These are phyloP conservation scores for Helicocarpus griseus DNA, from an alignment of 2,329 filamentous ascomycete genomes.

Conservation along the genomic window DNA sequence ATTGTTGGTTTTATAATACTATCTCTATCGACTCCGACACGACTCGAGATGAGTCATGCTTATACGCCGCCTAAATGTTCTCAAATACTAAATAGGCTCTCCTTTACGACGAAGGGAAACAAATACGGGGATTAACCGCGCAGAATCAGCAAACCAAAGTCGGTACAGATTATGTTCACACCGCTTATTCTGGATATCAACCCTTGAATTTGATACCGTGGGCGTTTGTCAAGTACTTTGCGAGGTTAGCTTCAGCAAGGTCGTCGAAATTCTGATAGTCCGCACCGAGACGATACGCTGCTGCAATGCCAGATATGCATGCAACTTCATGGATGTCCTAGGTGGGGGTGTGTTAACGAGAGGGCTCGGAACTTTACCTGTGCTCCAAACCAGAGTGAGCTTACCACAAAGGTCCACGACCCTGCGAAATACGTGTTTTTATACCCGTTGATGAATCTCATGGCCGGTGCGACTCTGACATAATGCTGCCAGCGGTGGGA, in stretches of 20 bases:
- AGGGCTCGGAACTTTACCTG: not conserved
- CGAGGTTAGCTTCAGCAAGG: constrained; percentile 24
- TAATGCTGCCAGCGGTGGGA: constrained; percentile 54
- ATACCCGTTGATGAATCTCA: constrained; percentile 62
- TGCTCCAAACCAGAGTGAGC: constrained; percentile 13
- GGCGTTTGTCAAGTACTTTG: constrained; percentile 19
- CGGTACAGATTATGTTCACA: no score
- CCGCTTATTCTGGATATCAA: not conserved
- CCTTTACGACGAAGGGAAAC: not conserved
- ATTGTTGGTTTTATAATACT: not conserved
- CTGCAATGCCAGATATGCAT: constrained; percentile 60
- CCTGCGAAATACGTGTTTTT: constrained; percentile 55
- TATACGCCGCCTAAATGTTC: not conserved
- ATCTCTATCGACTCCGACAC: no score
- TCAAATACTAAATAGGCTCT: not conserved
- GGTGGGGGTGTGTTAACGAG: not conserved
- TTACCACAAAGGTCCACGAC: constrained; percentile 59
- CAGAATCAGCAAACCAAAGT: no score
- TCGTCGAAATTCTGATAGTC: constrained; percentile 40
- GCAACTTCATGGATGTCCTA: constrained; percentile 55
- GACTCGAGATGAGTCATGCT: no score
- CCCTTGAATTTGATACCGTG: constrained; percentile 8
- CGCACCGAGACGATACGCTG: constrained; percentile 59
- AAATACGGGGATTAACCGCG: no score
- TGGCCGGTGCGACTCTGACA: constrained; percentile 54